A percentile compares a stretch with the other conserved stretches of the same genome.
Conservation (phyloP, 2,329 filamentous ascomycete genomes). For the Coniochaeta ligniaria region DNA sequence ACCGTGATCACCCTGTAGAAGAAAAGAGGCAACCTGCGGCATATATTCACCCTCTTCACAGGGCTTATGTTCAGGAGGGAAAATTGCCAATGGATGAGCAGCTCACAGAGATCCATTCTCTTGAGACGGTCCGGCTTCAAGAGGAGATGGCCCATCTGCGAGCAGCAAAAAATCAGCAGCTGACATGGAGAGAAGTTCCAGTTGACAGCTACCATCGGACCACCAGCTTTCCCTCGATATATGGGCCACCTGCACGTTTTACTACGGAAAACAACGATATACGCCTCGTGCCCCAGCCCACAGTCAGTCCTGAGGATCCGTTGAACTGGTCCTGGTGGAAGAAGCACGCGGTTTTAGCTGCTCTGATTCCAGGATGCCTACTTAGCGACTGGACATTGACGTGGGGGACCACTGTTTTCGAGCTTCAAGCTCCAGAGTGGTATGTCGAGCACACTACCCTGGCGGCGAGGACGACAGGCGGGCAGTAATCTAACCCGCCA, state of each 20-base stretch:
- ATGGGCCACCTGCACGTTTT: background rate
- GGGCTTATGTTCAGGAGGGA: background rate
- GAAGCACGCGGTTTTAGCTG: conserved; percentile 9
- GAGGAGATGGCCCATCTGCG: background rate
- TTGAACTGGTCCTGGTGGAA: conserved; percentile 13
- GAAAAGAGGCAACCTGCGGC: background rate
- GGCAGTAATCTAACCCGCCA: background rate
- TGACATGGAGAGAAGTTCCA: background rate
- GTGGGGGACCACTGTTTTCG: conserved; percentile 10
- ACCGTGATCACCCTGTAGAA: background rate
- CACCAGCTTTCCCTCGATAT: background rate
- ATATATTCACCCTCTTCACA: background rate
- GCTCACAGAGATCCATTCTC: background rate
- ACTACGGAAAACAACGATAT: background rate
- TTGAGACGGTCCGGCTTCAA: background rate
- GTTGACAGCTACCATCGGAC: background rate
- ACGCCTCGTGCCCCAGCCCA: background rate
- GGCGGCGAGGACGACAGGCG: background rate
- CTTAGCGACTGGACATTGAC: conserved; percentile 11
- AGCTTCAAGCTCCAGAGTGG: conserved; percentile 9
- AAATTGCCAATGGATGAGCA: background rate
- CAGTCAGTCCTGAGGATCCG: conserved; percentile 9
- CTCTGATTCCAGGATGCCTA: conserved; percentile 10
- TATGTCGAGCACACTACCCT: background rate
- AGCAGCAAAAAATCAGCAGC: background rate